Evolutionary conservation across 495 filamentous ascomycete genomes (phyloP).

Genomic region (Hypoxylon fuscum): DNA sequence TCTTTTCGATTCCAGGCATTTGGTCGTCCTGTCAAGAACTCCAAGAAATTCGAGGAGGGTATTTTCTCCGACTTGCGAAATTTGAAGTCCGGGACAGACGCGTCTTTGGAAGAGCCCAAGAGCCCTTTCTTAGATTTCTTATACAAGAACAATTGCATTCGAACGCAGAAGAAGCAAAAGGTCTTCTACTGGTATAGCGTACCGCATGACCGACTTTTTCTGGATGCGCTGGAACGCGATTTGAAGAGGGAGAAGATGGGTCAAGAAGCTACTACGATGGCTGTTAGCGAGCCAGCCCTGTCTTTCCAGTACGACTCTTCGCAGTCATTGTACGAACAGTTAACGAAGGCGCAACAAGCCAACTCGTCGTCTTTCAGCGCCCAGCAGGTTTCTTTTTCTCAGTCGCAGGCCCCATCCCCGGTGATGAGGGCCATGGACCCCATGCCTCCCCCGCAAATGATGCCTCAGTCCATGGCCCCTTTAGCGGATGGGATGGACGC

Average conservation of each 20-base stretch:
- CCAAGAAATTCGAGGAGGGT: constrained; percentile 99
- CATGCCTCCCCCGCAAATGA: constrained; percentile 75
- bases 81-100: constrained; percentile 96
- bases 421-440: constrained; percentile 87
- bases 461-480: constrained; percentile 82
- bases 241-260: constrained; percentile 99
- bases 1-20: constrained; percentile 99
- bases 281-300: constrained; percentile 93
- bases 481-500: constrained; percentile 81
- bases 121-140: constrained; percentile 97
- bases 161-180: constrained; percentile 99
- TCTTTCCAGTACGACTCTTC: constrained; percentile 99
- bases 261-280: constrained; percentile 95
- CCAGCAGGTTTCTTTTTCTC: constrained; percentile 80
- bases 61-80: constrained; percentile 99
- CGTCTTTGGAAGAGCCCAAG: constrained; percentile 98
- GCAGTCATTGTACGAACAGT: constrained; percentile 97
- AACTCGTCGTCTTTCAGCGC: constrained; percentile 95
- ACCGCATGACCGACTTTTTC: constrained; percentile 94
- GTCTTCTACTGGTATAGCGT: constrained; percentile 99
- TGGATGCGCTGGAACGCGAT: constrained; percentile 96
- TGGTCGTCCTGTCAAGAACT: constrained; percentile 97
- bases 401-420: constrained; percentile 79
- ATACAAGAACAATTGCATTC: constrained; percentile 99
- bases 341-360: constrained; percentile 98